phyloP scores from a whole-genome alignment of 495 filamentous ascomycete species.

The Penicillium soppii region DNA sequence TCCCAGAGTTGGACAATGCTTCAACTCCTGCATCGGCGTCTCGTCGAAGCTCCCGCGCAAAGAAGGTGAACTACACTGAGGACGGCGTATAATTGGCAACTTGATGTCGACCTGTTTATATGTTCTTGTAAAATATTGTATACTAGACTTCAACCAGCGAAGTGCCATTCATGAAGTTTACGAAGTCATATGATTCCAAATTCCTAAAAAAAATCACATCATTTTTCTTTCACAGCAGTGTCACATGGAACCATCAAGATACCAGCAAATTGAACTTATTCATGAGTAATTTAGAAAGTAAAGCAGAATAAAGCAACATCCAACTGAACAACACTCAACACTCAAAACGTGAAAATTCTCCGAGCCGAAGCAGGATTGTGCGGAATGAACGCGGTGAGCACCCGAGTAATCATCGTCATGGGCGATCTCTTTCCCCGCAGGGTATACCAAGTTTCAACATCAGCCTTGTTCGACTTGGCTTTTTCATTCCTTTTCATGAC shows the following conservation, averaged over 20 bases:
- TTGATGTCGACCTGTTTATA: background rate
- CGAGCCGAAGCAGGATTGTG: background rate
- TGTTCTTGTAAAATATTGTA: background rate
- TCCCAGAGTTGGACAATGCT: conserved; percentile 8
- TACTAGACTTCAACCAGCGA: background rate
- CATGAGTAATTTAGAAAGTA: too few relatives aligned
- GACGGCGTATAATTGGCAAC: conserved; percentile 26
- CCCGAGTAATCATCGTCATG: conserved; percentile 10
- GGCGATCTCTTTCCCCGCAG: conserved; percentile 12
- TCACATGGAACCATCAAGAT: too few relatives aligned
- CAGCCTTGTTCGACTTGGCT: background rate
- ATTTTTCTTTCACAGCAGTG: too few relatives aligned
- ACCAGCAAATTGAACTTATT: too few relatives aligned
- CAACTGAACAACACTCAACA: too few relatives aligned
- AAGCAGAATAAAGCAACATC: too few relatives aligned
- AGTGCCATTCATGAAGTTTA: too few relatives aligned
- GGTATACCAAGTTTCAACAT: background rate
- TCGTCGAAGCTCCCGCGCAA: conserved; percentile 38
- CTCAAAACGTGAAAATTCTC: background rate
- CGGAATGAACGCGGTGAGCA: conserved; percentile 1
- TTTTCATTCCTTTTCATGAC: background rate
- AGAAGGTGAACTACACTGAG: conserved; percentile 50
- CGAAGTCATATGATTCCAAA: too few relatives aligned
- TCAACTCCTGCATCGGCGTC: conserved; percentile 7
- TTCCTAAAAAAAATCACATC: too few relatives aligned